Evolutionary conservation across 441 rosid species (phyloP), one percentile per base, ranked within the genome.

Genomic region (Populus hybrid): DNA sequence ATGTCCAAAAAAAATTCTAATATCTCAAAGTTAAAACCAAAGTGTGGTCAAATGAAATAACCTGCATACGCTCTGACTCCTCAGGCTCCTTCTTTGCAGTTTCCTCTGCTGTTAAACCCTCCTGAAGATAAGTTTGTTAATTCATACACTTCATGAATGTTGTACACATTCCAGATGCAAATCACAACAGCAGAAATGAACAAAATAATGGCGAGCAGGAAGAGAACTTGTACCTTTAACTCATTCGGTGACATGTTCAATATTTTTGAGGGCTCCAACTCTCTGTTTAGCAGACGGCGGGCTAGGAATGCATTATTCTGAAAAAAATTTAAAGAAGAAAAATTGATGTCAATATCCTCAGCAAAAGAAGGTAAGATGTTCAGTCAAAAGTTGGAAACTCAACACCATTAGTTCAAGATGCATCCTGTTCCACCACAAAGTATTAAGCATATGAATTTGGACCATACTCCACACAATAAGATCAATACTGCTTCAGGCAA

Each of bases 41-140:
- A 32, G 23, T 23, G 12, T 16, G 16, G 69, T 1, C 75, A 74
- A 40, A 70, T 26, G 46, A 72, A 50, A 65, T 36, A 16, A 94
- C 99, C 97, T 94, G 97, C 90, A 96, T 91, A 53, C 81, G 86
- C 76, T 88, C 91, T 0, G 86, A 85, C 23, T 93, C 98, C 57
- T 96, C 99, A 74, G 98, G 98, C 87, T 93, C 98, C 78, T 90
- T 89, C 70, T 80, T 87, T 16, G 88, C 86, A 14, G 87, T 91
- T 86, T 94, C 98, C 84, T 94, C 99, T 9, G 89, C 91, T 4
- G 98, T 96, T 70, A 92, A 87, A 65, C 98, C 99, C 85, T 90
- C 98, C 99, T 96, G 88, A 16, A 85, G 38, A 59, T 75, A 70
- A 69, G 79, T 59, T 34, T 20, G 61, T 24, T 16, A 78, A 46